Evolutionary conservation across 305 asterid species (phyloP).

Genomic region (Solanum chacoense): DNA sequence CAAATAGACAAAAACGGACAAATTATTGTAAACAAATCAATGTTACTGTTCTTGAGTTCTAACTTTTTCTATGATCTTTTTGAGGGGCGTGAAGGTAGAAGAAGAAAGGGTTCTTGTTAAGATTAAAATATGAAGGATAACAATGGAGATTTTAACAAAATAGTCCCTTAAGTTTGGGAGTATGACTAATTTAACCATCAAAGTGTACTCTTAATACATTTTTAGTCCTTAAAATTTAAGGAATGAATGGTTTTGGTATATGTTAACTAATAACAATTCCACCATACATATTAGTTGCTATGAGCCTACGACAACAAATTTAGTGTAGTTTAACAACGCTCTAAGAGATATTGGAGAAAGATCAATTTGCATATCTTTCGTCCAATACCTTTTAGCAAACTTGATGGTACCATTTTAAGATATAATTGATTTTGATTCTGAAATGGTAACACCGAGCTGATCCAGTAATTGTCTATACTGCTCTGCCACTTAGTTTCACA

Average conservation of each 20-base stretch:
- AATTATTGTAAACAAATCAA: background rate
- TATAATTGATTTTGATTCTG: too few species aligned
- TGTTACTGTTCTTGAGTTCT: background rate
- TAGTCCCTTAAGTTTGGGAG: too few species aligned
- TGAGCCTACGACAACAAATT: background rate
- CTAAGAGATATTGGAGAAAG: too few species aligned
- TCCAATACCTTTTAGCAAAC: too few species aligned
- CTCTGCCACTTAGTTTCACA: too few species aligned
- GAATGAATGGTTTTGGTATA: background rate
- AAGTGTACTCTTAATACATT: background rate
- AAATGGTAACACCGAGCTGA: too few species aligned
- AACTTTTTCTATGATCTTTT: background rate
- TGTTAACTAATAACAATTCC: background rate
- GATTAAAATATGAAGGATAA: background rate
- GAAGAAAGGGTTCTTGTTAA: background rate
- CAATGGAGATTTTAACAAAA: background rate
- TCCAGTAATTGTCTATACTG: too few species aligned
- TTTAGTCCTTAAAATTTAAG: background rate
- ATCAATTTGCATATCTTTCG: too few species aligned
- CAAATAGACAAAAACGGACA: background rate
- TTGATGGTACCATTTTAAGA: too few species aligned
- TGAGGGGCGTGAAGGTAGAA: background rate
- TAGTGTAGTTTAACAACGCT: too few species aligned
- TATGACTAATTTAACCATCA: background rate
- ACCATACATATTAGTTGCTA: background rate